These are phyloP conservation scores for Clavispora fructus DNA, from an alignment of 805 yeast species.

Conservation along the genomic window DNA sequence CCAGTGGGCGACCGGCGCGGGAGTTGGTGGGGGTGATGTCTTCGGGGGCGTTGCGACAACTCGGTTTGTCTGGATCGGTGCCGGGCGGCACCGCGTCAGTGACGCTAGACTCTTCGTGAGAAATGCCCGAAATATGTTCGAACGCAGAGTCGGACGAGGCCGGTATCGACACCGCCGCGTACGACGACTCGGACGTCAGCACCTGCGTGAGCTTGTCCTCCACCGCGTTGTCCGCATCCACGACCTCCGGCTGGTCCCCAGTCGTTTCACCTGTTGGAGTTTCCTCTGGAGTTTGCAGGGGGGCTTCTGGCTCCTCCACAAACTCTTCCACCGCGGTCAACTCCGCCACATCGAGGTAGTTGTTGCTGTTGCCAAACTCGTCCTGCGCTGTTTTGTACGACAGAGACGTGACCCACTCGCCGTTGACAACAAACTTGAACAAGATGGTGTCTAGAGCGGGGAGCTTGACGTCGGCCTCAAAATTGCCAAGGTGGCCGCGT, in stretches of 20 bases:
- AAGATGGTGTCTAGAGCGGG: slow-evolving; percentile 20
- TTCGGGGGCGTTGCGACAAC: slow-evolving; percentile 8
- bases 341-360: slow-evolving; percentile 25
- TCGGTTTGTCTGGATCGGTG: slow-evolving; percentile 1
- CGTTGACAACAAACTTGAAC: slow-evolving; percentile 36
- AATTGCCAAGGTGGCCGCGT: slow-evolving; percentile 10
- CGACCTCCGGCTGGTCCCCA: background rate
- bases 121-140: slow-evolving; percentile 8
- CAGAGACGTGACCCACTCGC: slow-evolving; percentile 25
- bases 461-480: slow-evolving; percentile 19
- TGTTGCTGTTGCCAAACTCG: slow-evolving; percentile 33
- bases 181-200: slow-evolving; percentile 28
- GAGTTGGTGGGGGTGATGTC: slow-evolving; percentile 24
- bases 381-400: slow-evolving; percentile 23
- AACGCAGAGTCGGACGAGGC: slow-evolving; percentile 16
- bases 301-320: slow-evolving; percentile 10
- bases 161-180: slow-evolving; percentile 33
- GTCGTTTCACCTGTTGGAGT: background rate
- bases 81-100: slow-evolving; percentile 4
- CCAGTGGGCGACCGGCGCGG: slow-evolving; percentile 6
- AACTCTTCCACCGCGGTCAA: slow-evolving; percentile 19
- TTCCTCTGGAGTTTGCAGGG: too few relatives aligned
- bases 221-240: background rate
- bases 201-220: slow-evolving; percentile 17
- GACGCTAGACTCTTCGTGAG: slow-evolving; percentile 3